phyloP scores from a whole-genome alignment of 2,329 filamentous ascomycete species.

The Penicillium rolfsii region DNA sequence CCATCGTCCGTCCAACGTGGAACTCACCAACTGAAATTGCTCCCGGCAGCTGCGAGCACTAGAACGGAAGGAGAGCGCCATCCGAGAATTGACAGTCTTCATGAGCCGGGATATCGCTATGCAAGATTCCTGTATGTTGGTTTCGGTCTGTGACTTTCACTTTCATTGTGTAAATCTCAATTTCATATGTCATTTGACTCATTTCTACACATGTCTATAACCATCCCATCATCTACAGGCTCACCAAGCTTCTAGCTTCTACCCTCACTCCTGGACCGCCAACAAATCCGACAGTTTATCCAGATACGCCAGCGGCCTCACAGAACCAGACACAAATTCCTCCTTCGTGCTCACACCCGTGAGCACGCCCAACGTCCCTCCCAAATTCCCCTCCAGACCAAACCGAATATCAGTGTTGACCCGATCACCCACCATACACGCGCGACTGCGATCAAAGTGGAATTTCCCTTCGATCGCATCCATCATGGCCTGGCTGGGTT shows the following conservation, averaged over 20 bases:
- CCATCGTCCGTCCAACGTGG: no score
- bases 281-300: constrained; percentile 80
- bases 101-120: no score
- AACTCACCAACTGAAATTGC: no score
- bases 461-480: constrained; percentile 97
- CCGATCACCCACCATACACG: constrained; percentile 95
- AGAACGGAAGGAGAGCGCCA: no score
- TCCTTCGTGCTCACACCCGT: constrained; percentile 85
- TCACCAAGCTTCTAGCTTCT: neutral
- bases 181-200: neutral
- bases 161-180: neutral
- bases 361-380: constrained; percentile 86
- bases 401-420: constrained; percentile 96
- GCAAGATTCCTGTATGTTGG: no score
- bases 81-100: no score
- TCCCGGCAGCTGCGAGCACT: no score
- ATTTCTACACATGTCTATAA: constrained; percentile 6
- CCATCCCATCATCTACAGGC: constrained; percentile 4
- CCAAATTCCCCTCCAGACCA: constrained; percentile 84
- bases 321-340: constrained; percentile 74
- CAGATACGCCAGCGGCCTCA: constrained; percentile 80
- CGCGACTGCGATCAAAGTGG: constrained; percentile 76
- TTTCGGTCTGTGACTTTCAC: neutral
- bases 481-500: constrained; percentile 99
- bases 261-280: constrained; percentile 27